Percentiles rank a stretch among this genome's conserved stretches.
These are phyloP conservation scores for Poteriospumella lacustris DNA, from an alignment of 108 stramenopile genomes.

Conservation along the genomic window DNA sequence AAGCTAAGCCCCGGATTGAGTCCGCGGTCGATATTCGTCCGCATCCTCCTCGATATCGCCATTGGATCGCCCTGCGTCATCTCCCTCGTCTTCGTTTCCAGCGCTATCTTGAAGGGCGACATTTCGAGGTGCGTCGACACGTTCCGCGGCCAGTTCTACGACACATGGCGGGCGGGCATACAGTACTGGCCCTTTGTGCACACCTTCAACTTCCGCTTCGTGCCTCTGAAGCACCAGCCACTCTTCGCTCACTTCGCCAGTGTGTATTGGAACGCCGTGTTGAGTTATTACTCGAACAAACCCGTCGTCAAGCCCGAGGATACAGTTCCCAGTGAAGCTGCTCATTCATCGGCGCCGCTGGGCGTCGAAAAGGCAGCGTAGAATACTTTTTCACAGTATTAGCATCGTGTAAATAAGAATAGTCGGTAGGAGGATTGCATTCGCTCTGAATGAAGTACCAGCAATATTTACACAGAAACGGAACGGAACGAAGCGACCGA, in stretches of 20 bases:
- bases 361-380: no score
- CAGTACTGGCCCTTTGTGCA: slow-evolving; percentile 15
- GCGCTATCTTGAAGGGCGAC: background rate
- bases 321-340: no score
- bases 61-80: slow-evolving; percentile 1
- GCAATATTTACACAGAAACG: no score
- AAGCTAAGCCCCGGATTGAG: background rate
- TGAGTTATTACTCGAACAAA: background rate
- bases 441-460: no score
- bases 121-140: no score
- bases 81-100: background rate
- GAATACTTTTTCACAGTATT: no score
- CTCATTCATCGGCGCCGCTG: no score
- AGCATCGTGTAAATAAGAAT: no score
- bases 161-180: background rate
- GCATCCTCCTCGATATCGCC: background rate
- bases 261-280: slow-evolving; percentile 4
- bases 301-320: background rate
- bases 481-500: no score
- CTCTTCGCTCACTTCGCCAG: slow-evolving; percentile 19
- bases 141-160: background rate
- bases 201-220: background rate
- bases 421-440: no score
- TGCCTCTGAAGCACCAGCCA: background rate
- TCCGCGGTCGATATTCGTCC: background rate